These are phyloP conservation scores for Salix koriyanagi DNA, from an alignment of 345 rosid species.

Conservation along the genomic window DNA sequence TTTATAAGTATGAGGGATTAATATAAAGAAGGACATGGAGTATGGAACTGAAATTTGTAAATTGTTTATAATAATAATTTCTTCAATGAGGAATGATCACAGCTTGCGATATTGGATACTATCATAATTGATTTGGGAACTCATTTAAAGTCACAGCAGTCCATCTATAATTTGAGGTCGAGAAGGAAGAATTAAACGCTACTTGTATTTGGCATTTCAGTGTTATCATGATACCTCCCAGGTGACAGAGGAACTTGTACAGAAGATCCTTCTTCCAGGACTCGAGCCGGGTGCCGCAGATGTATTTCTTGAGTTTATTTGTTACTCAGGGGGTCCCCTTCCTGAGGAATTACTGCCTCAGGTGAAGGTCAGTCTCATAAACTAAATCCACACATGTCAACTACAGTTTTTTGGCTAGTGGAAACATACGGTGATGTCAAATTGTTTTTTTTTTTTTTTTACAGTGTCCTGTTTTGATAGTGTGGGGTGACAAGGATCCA, in stretches of 20 bases:
- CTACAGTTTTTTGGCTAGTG: neutral
- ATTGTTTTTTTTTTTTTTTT: conserved; percentile 4
- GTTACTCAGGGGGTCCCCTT: conserved; percentile 88
- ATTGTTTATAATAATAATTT: neutral
- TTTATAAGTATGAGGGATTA: neutral
- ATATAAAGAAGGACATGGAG: neutral
- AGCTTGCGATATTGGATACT: neutral
- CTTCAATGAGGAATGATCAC: neutral
- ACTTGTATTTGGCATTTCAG: conserved; percentile 36
- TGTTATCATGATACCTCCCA: conserved; percentile 75
- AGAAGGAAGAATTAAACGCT: neutral
- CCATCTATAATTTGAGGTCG: too few relatives aligned
- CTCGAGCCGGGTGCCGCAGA: conserved; percentile 86
- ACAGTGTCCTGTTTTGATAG: conserved; percentile 84
- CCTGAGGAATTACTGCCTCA: conserved; percentile 83
- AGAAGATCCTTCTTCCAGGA: conserved; percentile 80
- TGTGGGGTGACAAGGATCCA: conserved; percentile 97
- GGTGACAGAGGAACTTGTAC: conserved; percentile 85
- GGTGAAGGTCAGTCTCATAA: conserved; percentile 51
- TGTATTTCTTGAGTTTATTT: conserved; percentile 83
- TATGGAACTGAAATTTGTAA: neutral
- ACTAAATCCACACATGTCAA: neutral
- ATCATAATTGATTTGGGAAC: too few relatives aligned
- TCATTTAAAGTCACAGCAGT: too few relatives aligned
- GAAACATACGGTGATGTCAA: neutral